Evolutionary conservation across 2,329 filamentous ascomycete species (phyloP).

Genomic region (Canariomyces notabilis): DNA sequence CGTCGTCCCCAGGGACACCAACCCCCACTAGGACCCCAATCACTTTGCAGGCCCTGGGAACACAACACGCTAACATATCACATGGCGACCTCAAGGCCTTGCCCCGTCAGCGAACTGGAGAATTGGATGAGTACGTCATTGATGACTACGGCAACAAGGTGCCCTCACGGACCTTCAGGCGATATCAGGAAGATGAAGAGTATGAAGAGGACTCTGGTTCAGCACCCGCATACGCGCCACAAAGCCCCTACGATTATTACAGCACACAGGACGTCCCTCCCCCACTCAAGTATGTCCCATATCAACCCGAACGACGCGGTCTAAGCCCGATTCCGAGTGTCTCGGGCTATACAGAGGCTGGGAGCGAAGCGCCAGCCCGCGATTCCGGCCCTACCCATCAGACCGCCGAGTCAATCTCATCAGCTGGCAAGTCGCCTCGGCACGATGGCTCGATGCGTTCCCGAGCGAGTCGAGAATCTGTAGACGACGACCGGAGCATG

Average conservation of each 20-base stretch:
- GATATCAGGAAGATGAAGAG: conserved; percentile 34
- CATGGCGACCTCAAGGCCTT: conserved; percentile 54
- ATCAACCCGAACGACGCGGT: conserved; percentile 63
- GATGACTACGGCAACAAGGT: conserved; percentile 42
- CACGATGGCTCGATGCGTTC: conserved; percentile 42
- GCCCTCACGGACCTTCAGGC: conserved; percentile 24
- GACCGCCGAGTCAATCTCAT: conserved; percentile 54
- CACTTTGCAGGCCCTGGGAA: conserved; percentile 57
- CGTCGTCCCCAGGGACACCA: conserved; percentile 54
- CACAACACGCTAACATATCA: conserved; percentile 61
- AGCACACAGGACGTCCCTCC: conserved; percentile 59
- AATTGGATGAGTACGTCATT: conserved; percentile 43
- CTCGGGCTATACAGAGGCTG: conserved; percentile 74
- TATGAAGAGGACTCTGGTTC: conserved; percentile 42
- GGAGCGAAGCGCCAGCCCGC: conserved; percentile 53
- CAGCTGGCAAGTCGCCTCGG: conserved; percentile 53
- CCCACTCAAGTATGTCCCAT: conserved; percentile 61
- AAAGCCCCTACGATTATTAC: conserved; percentile 44
- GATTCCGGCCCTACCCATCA: conserved; percentile 51
- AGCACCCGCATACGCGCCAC: conserved; percentile 34
- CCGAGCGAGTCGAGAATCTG: conserved; percentile 46
- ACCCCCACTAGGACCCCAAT: conserved; percentile 54
- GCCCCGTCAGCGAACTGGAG: conserved; percentile 41
- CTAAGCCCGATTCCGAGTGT: conserved; percentile 90
- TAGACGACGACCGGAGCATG: conserved; percentile 56